Conservation (phyloP, 208 protist species). For the Leishmania major region DNA sequence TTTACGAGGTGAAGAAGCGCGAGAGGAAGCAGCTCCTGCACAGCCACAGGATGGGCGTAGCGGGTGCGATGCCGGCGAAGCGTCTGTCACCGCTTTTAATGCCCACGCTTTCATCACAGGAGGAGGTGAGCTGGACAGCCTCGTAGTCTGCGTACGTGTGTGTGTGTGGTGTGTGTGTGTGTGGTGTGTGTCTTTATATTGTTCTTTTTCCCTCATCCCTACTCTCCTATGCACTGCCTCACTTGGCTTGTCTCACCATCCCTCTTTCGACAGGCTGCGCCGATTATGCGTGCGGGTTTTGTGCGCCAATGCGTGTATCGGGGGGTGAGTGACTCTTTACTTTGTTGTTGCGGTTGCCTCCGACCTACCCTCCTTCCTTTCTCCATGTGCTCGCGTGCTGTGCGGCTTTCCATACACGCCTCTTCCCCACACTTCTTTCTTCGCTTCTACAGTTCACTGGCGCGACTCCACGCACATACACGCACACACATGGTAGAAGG, state of each 20-base stretch:
- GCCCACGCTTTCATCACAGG: conserved; percentile 20
- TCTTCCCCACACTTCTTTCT: too few species aligned
- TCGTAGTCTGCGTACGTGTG: not conserved
- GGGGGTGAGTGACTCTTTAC: not conserved
- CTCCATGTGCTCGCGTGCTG: not conserved
- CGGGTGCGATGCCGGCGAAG: not conserved
- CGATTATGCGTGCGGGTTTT: not conserved
- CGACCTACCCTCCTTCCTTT: too few species aligned
- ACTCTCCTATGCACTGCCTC: not conserved
- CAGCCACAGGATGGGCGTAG: not conserved
- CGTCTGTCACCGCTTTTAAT: not conserved
- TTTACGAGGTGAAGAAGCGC: conserved; percentile 36
- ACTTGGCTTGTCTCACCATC: not conserved
- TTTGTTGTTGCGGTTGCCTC: too few species aligned
- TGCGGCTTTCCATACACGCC: not conserved
- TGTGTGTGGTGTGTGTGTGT: not conserved
- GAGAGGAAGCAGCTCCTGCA: conserved; percentile 28
- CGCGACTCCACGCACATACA: too few species aligned
- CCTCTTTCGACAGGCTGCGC: not conserved
- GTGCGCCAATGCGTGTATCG: not conserved
- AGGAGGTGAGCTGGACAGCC: conserved; percentile 22
- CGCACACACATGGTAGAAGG: not conserved
- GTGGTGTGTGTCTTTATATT: not conserved
- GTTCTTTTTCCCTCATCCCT: not conserved
- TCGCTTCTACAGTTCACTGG: not conserved